Evolutionary conservation across 1,284 basidiomycete species (phyloP).

Genomic region (Nidula niveotomentosa): DNA sequence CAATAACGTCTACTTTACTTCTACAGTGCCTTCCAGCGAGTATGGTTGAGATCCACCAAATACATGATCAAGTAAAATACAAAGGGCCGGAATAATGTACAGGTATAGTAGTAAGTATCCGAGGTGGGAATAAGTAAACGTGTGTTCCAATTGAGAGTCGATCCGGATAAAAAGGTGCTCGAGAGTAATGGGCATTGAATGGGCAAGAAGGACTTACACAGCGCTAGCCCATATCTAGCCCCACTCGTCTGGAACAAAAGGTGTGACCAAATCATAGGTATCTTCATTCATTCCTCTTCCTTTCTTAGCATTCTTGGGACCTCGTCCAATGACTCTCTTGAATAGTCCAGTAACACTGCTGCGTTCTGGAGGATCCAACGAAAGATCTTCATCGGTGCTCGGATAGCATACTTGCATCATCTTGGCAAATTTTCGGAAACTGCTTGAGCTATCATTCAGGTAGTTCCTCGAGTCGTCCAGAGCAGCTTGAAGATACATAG

Average conservation of each 20-base stretch:
- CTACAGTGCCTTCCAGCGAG: too few species aligned
- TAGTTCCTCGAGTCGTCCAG: slow-evolving; percentile 66
- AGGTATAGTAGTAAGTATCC: too few species aligned
- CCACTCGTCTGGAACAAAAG: slow-evolving; percentile 71
- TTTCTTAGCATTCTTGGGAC: slow-evolving; percentile 42
- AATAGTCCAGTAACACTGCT: slow-evolving; percentile 48
- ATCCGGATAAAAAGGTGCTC: too few species aligned
- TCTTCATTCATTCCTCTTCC: slow-evolving; percentile 63
- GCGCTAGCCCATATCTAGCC: slow-evolving; percentile 25
- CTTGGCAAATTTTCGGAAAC: slow-evolving; percentile 66
- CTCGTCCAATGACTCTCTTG: slow-evolving; percentile 60
- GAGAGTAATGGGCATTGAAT: background rate
- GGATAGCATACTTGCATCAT: slow-evolving; percentile 65
- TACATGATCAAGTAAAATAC: too few species aligned
- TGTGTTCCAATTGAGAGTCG: too few species aligned
- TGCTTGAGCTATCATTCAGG: slow-evolving; percentile 54
- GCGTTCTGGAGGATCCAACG: slow-evolving; percentile 34
- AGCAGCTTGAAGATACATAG: slow-evolving; percentile 69
- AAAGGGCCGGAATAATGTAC: too few species aligned
- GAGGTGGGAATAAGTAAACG: too few species aligned
- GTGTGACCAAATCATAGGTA: slow-evolving; percentile 76
- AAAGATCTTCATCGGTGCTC: slow-evolving; percentile 31
- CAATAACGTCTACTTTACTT: too few species aligned
- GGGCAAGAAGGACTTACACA: too few species aligned
- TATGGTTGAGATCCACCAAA: too few species aligned